A percentile compares a stretch with the other conserved stretches of the same genome.
phyloP scores from a whole-genome alignment of 805 yeast genomes.

The Wickerhamiella azyma region DNA sequence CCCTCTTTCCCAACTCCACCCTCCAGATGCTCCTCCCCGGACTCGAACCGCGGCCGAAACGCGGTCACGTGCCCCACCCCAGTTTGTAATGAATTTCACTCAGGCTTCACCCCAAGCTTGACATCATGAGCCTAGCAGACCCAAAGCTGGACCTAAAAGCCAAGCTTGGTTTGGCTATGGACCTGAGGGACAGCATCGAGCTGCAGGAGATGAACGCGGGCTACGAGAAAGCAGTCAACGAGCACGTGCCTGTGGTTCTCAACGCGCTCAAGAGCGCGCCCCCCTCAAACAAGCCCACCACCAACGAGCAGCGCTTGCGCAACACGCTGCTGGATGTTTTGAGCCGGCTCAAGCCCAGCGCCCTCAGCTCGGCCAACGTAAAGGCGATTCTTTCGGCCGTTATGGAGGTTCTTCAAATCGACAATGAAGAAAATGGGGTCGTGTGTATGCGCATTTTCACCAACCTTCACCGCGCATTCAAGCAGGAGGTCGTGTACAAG shows the following conservation, averaged over 20 bases:
- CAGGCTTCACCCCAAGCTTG: not conserved
- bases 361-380: conserved; percentile 61
- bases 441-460: conserved; percentile 80
- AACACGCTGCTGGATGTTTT: conserved; percentile 63
- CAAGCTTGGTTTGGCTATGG: conserved; percentile 60
- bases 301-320: conserved; percentile 40
- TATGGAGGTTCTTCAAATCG: conserved; percentile 47
- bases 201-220: conserved; percentile 70
- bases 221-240: conserved; percentile 59
- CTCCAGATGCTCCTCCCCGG: too few species aligned
- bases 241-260: conserved; percentile 56
- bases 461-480: conserved; percentile 73
- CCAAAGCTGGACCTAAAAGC: conserved; percentile 36
- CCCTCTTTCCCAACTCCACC: too few species aligned
- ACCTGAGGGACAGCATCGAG: conserved; percentile 76
- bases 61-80: not conserved
- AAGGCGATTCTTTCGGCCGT: conserved; percentile 44
- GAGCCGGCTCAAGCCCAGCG: conserved; percentile 72
- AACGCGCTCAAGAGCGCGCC: conserved; percentile 53
- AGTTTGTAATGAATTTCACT: not conserved
- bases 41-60: too few species aligned
- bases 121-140: conserved; percentile 15
- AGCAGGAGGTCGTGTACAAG: conserved; percentile 27
- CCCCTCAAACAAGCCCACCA: conserved; percentile 13
- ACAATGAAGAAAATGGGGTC: conserved; percentile 93